phyloP scores from a whole-genome alignment of 768 basidiomycete genomes.

The Hygrocybe punicea region DNA sequence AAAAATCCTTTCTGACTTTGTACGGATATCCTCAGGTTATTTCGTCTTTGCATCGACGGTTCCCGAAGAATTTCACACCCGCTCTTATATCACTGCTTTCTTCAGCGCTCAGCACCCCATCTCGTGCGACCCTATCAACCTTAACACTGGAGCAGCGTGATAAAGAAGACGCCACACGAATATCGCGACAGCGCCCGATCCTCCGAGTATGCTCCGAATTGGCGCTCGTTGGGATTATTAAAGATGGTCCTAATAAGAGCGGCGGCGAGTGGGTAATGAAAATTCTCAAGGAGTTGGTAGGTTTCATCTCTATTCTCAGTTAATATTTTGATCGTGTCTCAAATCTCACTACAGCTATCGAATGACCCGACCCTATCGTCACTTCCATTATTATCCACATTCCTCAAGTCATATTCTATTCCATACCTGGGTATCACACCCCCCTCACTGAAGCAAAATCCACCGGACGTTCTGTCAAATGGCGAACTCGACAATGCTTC shows the following conservation, averaged over 20 bases:
- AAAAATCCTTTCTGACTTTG: slow-evolving; percentile 4
- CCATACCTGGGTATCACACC: slow-evolving; percentile 82
- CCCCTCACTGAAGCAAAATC: slow-evolving; percentile 54
- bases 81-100: slow-evolving; percentile 60
- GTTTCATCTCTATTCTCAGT: slow-evolving; percentile 25
- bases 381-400: slow-evolving; percentile 84
- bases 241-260: slow-evolving; percentile 64
- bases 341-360: slow-evolving; percentile 56
- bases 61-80: slow-evolving; percentile 76
- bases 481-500: slow-evolving; percentile 25
- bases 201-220: slow-evolving; percentile 87
- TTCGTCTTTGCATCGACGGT: slow-evolving; percentile 83
- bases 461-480: slow-evolving; percentile 52
- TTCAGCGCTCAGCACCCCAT: slow-evolving; percentile 55
- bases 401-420: slow-evolving; percentile 87
- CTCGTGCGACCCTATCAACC: slow-evolving; percentile 51
- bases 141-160: slow-evolving; percentile 78
- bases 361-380: slow-evolving; percentile 85
- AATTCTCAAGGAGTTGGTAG: slow-evolving; percentile 76
- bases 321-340: not conserved
- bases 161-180: slow-evolving; percentile 80
- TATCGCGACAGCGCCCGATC: slow-evolving; percentile 79
- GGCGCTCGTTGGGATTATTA: slow-evolving; percentile 81
- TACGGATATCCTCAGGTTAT: slow-evolving; percentile 57
- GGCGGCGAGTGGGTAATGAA: slow-evolving; percentile 91